Evolutionary conservation across 2,329 filamentous ascomycete species (phyloP), one percentile per base, ranked within the genome.

Genomic region (Trichoderma sp.): DNA sequence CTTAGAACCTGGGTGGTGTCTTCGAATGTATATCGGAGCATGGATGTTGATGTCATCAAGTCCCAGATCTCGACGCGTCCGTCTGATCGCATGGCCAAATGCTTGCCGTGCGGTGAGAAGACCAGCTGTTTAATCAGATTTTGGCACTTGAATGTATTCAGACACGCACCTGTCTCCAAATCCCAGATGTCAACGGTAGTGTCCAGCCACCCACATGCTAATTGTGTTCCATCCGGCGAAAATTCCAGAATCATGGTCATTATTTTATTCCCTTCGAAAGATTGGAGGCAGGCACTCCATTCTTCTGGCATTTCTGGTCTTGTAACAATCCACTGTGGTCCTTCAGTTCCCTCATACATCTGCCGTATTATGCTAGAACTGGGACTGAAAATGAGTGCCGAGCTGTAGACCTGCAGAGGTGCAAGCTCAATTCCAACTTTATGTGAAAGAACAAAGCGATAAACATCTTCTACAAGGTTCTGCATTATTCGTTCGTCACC

Each of bases 361-460:
- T 45, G 54, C 60, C 72, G 57, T 9, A 74, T 60, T 1, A 71
- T 6, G 50, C 73, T 78, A 2, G 63, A 29, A 2, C 54, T 54
- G 27, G 78, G 79, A 37, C 73, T 74, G 64, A 80, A 80, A 50
- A 73, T 69, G 22, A 73, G 75, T 12, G 68, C 77, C 15, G 71
- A 77, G 19, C 61, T 71, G 68, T 81, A 81, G 17, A 73, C 57
- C 68, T 80, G 78, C 5, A 74, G 70, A 22, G 78, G 73, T 15
- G 71, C 57, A 2, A 68, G 71, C 52, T 76, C 68, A 35, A 79
- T 75, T 25, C 71, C 57, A 48, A 45, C 34, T 72, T 71, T 73
- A 64, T 68, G 56, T 70, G 66, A 60, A 17, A 71, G 57, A 27
- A 75, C 71, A 71, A 76, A 79, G 65, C 75, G 75, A 17, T 70